Conservation (phyloP, 1,139 yeast genomes). For the Geotrichum bryndzae region DNA sequence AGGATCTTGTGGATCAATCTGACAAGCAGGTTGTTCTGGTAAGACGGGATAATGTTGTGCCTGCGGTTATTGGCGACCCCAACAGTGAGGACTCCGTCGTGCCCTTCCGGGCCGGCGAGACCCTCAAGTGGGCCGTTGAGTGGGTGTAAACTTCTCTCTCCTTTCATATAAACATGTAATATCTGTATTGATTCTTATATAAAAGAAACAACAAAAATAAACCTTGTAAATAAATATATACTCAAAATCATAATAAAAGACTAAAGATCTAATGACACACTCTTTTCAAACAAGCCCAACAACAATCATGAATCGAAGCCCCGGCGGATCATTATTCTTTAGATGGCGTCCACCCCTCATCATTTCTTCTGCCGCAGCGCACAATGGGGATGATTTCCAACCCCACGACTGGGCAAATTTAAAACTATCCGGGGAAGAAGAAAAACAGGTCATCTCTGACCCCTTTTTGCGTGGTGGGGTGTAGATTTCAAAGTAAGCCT, state of each 20-base stretch:
- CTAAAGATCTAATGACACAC: neutral
- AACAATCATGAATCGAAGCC: conserved; percentile 45
- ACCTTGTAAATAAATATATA: neutral
- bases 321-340: conserved; percentile 34
- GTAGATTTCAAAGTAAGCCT: conserved; percentile 47
- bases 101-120: conserved; percentile 86
- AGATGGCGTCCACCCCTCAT: conserved; percentile 7
- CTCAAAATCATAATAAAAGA: neutral
- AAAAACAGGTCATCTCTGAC: conserved; percentile 43
- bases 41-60: conserved; percentile 46
- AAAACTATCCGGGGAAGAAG: conserved; percentile 47
- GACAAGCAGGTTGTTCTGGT: conserved; percentile 33
- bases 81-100: conserved; percentile 54
- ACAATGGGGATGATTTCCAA: conserved; percentile 47
- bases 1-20: conserved; percentile 28
- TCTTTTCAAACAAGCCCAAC: conserved; percentile 38
- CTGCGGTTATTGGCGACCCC: conserved; percentile 47
- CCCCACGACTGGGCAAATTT: conserved; percentile 53
- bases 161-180: neutral
- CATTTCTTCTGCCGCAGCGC: conserved; percentile 41
- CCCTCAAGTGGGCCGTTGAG: conserved; percentile 65
- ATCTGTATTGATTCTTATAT: neutral
- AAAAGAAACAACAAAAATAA: neutral
- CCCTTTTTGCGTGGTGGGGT: conserved; percentile 43
- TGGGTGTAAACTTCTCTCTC: conserved; percentile 42